Conservation (phyloP, 2,329 filamentous ascomycete species). For the Colletotrichum eleusines region DNA sequence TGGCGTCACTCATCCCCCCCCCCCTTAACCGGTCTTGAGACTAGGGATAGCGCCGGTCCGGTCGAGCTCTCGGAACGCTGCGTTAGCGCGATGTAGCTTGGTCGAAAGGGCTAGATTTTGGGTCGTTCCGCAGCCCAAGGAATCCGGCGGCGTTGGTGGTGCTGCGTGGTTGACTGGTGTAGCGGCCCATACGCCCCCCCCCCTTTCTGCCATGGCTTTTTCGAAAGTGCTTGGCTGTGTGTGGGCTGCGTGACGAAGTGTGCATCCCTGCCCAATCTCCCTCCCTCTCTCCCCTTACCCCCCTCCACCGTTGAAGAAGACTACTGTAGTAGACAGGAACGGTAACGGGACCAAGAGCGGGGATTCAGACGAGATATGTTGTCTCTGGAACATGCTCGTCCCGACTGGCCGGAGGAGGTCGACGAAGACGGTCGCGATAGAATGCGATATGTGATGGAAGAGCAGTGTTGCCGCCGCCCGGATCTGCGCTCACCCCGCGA, state of each 20-base stretch:
- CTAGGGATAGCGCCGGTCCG: not conserved
- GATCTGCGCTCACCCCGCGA: slow-evolving; percentile 12
- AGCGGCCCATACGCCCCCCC: not conserved
- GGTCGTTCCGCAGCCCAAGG: not conserved
- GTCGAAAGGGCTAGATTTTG: not conserved
- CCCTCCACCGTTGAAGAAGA: not conserved
- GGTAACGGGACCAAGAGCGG: not conserved
- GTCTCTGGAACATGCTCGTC: not conserved
- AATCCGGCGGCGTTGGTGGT: not conserved
- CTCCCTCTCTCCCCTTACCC: not conserved
- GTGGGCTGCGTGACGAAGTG: not conserved
- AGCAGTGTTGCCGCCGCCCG: not conserved
- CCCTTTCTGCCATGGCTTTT: not conserved
- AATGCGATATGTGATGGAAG: slow-evolving; percentile 28
- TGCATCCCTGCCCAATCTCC: not conserved
- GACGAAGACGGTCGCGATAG: not conserved
- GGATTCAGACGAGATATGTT: slow-evolving; percentile 3
- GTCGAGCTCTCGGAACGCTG: slow-evolving; percentile 22
- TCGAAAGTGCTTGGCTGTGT: not conserved
- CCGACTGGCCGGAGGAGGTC: slow-evolving; percentile 8
- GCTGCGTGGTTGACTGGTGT: not conserved
- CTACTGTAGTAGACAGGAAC: not conserved
- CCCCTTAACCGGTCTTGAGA: not conserved
- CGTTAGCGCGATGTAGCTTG: slow-evolving; percentile 22
- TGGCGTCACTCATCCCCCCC: not conserved